Percentiles rank a stretch among this genome's conserved stretches.
These are phyloP conservation scores for Coemansia sp. DNA, from an alignment of 192 early-diverging fungal species.

Conservation along the genomic window DNA sequence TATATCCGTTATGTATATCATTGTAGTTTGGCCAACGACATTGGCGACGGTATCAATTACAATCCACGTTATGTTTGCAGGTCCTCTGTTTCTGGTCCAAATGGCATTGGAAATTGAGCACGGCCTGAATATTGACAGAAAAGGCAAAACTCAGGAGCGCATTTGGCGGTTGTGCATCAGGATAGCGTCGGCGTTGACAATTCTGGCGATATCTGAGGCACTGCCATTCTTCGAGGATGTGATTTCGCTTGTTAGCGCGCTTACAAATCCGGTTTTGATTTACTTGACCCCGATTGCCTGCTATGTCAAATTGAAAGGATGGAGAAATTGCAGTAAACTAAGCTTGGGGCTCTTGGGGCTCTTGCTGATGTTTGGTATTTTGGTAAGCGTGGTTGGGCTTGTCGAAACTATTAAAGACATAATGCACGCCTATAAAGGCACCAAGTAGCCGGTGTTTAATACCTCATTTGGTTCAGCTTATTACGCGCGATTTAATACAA, in stretches of 20 bases:
- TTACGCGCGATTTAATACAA: neutral
- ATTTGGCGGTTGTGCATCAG: slow-evolving; percentile 58
- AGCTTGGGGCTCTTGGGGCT: slow-evolving; percentile 18
- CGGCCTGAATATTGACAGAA: slow-evolving; percentile 57
- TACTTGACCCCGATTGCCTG: slow-evolving; percentile 75
- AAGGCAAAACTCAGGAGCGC: slow-evolving; percentile 54
- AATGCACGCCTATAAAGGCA: slow-evolving; percentile 32
- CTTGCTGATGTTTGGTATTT: slow-evolving; percentile 58
- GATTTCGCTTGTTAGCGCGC: slow-evolving; percentile 70
- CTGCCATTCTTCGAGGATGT: slow-evolving; percentile 78
- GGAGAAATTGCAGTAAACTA: slow-evolving; percentile 45
- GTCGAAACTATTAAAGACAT: slow-evolving; percentile 64
- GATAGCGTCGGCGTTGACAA: slow-evolving; percentile 53
- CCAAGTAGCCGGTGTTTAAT: slow-evolving; percentile 6
- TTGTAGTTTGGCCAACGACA: slow-evolving; percentile 57
- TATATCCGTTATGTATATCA: slow-evolving; percentile 50
- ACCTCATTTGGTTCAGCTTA: neutral
- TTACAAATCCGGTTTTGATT: slow-evolving; percentile 70
- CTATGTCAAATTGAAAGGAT: slow-evolving; percentile 69
- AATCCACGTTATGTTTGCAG: slow-evolving; percentile 73
- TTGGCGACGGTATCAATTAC: slow-evolving; percentile 71
- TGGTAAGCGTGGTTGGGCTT: slow-evolving; percentile 65
- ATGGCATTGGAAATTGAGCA: slow-evolving; percentile 61
- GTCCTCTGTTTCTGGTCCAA: slow-evolving; percentile 71
- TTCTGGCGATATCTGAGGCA: slow-evolving; percentile 61